A percentile compares a stretch with the other conserved stretches of the same genome.
phyloP scores from a whole-genome alignment of 345 rosid genomes.

The Laguncularia racemosa region DNA sequence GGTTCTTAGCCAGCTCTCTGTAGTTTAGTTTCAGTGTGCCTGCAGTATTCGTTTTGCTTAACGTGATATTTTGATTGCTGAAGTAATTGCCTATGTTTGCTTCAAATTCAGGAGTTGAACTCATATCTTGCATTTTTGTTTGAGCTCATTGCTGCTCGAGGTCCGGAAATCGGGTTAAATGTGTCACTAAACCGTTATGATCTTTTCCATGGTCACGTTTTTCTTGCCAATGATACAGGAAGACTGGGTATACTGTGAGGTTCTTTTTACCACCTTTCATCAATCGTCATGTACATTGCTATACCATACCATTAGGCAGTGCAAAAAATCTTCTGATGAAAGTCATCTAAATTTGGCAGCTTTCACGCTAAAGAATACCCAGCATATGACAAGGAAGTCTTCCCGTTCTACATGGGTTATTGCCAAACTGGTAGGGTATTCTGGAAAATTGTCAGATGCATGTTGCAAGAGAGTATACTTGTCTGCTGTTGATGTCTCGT shows the following conservation, averaged over 20 bases:
- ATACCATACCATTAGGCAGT: neutral
- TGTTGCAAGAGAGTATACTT: no score
- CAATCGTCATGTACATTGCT: no score
- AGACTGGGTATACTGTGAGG: constrained; percentile 84
- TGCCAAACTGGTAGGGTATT: constrained; percentile 64
- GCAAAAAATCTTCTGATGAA: neutral
- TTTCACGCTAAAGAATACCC: constrained; percentile 97
- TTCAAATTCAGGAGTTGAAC: constrained; percentile 58
- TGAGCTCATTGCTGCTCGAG: constrained; percentile 65
- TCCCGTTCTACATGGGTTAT: constrained; percentile 78
- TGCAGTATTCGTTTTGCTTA: neutral
- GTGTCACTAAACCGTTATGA: constrained; percentile 63
- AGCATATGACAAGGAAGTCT: constrained; percentile 49
- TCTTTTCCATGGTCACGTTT: constrained; percentile 84
- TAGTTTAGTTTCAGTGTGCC: no score
- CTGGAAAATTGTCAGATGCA: no score
- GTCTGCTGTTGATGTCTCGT: no score
- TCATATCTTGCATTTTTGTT: constrained; percentile 61
- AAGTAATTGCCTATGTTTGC: neutral
- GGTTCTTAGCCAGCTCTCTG: constrained; percentile 21
- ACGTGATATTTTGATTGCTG: neutral
- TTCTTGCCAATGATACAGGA: constrained; percentile 52
- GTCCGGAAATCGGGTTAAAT: constrained; percentile 51
- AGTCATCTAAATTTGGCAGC: constrained; percentile 20
- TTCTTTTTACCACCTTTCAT: neutral